Evolutionary conservation across 129 eudicot genomes (phyloP), one percentile per base, ranked within the genome.

Genomic region (Scalesia atractyloides): DNA sequence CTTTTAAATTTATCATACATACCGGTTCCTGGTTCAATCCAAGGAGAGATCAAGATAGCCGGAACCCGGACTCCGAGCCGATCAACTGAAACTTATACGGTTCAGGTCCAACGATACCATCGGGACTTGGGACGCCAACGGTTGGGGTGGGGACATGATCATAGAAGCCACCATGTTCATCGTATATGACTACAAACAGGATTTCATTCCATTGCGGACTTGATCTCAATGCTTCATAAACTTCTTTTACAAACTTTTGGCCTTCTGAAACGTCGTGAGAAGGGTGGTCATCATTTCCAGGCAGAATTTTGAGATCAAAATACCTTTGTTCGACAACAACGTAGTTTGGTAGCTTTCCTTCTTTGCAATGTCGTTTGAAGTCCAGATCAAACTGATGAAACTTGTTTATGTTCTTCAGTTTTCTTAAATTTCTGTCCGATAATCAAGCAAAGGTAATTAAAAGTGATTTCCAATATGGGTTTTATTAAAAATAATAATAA

Each of bases 121-220:
- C 98, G 0, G 98, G 98, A 66, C 76, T 89, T 2, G 98, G 98
- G 44, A 92, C 83, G 0, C 88, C 96, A 0, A 57, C 73, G 26
- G 60, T 64, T 0, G 98, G 98, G 3, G 98, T 80, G 0, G 98
- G 96, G 18, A 89, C 98, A 73, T 92, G 98, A 72, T 92, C 98
- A 69, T 89, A 92, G 72, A 92, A 92, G 33, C 98, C 98, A 64
- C 96, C 98, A 76, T 92, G 98, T 69, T 92, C 98, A 24, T 92
- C 98, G 14, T 92, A 92, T 37, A 84, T 65, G 20, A 92, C 75
- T 19, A 92, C 41, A 76, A 92, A 87, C 37, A 92, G 61, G 7
- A 85, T 92, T 64, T 92, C 90, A 11, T 87, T 85, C 98, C 98
- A 92, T 66, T 92, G 98, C 0, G 98, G 98, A 66, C 98, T 92